Base-by-base conservation (phyloP, 2,329 filamentous ascomycete species). In the Epichloe festucae region DNA sequence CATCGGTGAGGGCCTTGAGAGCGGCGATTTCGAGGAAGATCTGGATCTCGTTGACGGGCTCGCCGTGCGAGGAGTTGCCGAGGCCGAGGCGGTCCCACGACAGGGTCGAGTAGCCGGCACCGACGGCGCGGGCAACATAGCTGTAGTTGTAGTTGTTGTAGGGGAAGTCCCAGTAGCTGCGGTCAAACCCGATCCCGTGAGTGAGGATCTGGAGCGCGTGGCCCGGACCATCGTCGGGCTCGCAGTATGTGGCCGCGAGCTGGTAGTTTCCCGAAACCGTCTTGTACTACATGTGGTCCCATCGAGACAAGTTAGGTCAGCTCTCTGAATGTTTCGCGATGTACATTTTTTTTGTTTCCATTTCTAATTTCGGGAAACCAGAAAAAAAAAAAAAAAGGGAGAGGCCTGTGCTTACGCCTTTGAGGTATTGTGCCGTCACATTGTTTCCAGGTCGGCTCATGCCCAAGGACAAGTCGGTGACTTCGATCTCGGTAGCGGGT, bases 81-180 rank as follows among this genome's bases (percentile, higher is more conserved):
- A 83, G 72, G 35, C 81, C 82, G 5, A 83, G 73, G 17, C 81
- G 78, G 63, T 85, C 81, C 64, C 75, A 82, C 10, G 73, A 66
- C 45, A 85, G 72, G 2, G 79, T 82, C 35, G 74, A 77, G 67
- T 78, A 84, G 41, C 76, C 76, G 40, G 70, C 67, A 5, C 71
- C 73, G 2, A 82, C 70, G 2, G 81, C 81, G 12, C 65, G 64
- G 46, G 76, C 69, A 31, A 79, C 71, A 62, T 85, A 85, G 59
- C 74, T 79, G 67, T 85, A 84, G 60, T 81, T 79, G 68, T 72
- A 75, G 58, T 74, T 67, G 60, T 79, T 72, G 65, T 69, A 76
- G 0, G 77, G 62, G 11, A 77, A 62, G 60, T 85, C 78, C 80
- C 81, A 85, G 68, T 84, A 85, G 44, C 70, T 76, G 47, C 61